These are phyloP conservation scores for Pinus albicaulis DNA, from an alignment of 75 land plant species.

Conservation along the genomic window DNA sequence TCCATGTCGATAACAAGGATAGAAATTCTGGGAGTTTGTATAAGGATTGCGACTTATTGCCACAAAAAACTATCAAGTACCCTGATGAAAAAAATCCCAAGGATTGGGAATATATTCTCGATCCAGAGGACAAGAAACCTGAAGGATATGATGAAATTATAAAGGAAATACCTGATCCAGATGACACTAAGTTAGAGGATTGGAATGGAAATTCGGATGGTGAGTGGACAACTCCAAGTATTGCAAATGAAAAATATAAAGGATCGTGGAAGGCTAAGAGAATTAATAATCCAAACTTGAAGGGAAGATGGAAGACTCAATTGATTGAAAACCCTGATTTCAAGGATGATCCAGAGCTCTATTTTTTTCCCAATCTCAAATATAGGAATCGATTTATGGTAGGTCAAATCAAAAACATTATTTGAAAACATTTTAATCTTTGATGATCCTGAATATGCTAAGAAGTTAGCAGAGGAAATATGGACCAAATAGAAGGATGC, in stretches of 20 bases:
- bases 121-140: too few species aligned
- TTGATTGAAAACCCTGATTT: constrained; percentile 95
- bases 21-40: constrained; percentile 69
- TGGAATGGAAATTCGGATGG: constrained; percentile 59
- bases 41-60: constrained; percentile 82
- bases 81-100: constrained; percentile 75
- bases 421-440: constrained; percentile 29
- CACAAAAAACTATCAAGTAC: constrained; percentile 78
- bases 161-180: constrained; percentile 60
- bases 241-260: constrained; percentile 88
- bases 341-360: constrained; percentile 94
- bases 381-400: constrained; percentile 97
- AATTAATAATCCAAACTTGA: constrained; percentile 92
- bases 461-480: constrained; percentile 68
- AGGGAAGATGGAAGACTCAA: constrained; percentile 97
- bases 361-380: constrained; percentile 79
- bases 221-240: constrained; percentile 87
- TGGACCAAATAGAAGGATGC: constrained; percentile 70
- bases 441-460: constrained; percentile 54
- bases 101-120: too few species aligned
- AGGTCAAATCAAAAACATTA: constrained; percentile 89
- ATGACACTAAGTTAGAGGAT: constrained; percentile 39
- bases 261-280: constrained; percentile 95
- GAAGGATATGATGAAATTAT: constrained; percentile 65
- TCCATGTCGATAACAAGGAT: constrained; percentile 77